Conservation (phyloP, 1,284 basidiomycete genomes). For the Cutaneotrichosporon sp. region DNA sequence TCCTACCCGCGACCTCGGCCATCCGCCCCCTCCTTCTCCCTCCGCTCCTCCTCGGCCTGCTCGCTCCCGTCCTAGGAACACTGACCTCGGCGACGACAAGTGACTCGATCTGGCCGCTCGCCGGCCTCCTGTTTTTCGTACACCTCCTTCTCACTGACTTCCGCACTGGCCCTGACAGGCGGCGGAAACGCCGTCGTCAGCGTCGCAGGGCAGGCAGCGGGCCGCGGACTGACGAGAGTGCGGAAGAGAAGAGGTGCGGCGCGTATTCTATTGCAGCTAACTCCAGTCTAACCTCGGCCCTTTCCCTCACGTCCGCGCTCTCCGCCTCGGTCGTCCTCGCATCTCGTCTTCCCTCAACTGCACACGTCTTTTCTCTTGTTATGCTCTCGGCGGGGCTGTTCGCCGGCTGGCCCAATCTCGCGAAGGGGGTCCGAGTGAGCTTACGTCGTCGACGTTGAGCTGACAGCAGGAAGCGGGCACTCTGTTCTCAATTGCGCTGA, state of each 20-base stretch:
- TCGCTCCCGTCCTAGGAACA: conserved; percentile 86
- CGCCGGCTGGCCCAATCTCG: conserved; percentile 75
- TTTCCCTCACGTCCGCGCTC: conserved; percentile 92
- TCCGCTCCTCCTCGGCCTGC: conserved; percentile 77
- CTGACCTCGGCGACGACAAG: conserved; percentile 90
- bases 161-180: conserved; percentile 44
- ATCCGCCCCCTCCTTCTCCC: conserved; percentile 62
- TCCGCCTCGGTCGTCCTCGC: conserved; percentile 91
- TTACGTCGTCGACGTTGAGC: background rate
- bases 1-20: conserved; percentile 32
- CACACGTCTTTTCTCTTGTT: conserved; percentile 84
- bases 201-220: conserved; percentile 11
- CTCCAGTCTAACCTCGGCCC: conserved; percentile 71
- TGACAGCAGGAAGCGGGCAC: conserved; percentile 32
- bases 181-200: conserved; percentile 19
- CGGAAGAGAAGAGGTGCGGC: conserved; percentile 35
- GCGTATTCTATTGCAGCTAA: background rate
- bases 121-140: conserved; percentile 60
- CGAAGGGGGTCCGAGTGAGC: conserved; percentile 68
- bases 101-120: conserved; percentile 94
- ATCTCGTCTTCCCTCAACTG: conserved; percentile 75
- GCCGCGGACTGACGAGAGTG: conserved; percentile 12
- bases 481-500: conserved; percentile 31
- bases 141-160: conserved; percentile 67
- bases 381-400: conserved; percentile 81